A percentile compares a stretch with the other conserved stretches of the same genome.
Conservation (phyloP, 2,329 filamentous ascomycete species). For the Penicillium paneum region DNA sequence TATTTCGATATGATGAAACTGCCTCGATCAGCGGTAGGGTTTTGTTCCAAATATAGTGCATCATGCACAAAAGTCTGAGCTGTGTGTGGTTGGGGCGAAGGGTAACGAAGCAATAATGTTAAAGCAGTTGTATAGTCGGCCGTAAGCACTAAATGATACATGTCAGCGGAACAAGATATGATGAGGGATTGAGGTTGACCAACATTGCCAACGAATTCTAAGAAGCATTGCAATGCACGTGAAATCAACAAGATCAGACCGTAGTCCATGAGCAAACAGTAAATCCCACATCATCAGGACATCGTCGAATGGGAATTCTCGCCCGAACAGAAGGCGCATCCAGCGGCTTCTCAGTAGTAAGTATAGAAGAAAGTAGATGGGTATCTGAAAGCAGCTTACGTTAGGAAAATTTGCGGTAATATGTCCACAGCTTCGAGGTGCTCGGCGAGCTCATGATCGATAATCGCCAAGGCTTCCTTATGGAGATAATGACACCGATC, state of each 20-base stretch:
- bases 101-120: conserved; percentile 79
- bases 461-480: conserved; percentile 69
- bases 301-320: conserved; percentile 87
- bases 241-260: conserved; percentile 75
- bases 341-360: conserved; percentile 62
- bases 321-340: conserved; percentile 87
- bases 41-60: conserved; percentile 58
- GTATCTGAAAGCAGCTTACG: conserved; percentile 54
- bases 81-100: conserved; percentile 61
- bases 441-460: conserved; percentile 77
- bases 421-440: conserved; percentile 83
- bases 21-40: conserved; percentile 43
- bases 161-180: conserved; percentile 18
- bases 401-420: conserved; percentile 92
- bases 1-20: conserved; percentile 47
- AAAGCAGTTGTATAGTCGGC: conserved; percentile 85
- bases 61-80: conserved; percentile 83
- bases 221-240: conserved; percentile 94
- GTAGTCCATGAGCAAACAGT: conserved; percentile 80
- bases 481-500: conserved; percentile 84
- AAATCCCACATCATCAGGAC: conserved; percentile 85
- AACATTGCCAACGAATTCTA: conserved; percentile 83
- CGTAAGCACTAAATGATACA: conserved; percentile 61
- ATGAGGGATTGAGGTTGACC: conserved; percentile 33
- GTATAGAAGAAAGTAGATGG: background rate